Evolutionary conservation across 2,329 filamentous ascomycete species (phyloP).

Genomic region (Zopfia rhizophila): DNA sequence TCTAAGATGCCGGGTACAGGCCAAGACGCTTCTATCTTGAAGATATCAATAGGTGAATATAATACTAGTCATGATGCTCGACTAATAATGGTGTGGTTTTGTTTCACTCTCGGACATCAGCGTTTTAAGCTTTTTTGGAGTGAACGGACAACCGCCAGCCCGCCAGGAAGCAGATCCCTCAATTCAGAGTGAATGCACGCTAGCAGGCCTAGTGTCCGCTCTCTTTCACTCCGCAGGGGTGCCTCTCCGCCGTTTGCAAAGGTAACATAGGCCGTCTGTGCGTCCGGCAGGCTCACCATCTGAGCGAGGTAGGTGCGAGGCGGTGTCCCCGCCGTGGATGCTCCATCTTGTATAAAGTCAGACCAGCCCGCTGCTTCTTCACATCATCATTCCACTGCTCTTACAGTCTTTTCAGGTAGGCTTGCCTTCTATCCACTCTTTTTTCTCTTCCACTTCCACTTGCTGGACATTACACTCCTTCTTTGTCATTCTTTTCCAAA

Average conservation of each 20-base stretch:
- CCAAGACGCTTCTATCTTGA: conserved; percentile 10
- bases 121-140: conserved; percentile 21
- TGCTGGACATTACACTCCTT: conserved; percentile 24
- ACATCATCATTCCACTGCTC: conserved; percentile 13
- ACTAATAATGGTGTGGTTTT: conserved; percentile 24
- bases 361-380: neutral
- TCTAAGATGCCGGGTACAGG: conserved; percentile 20
- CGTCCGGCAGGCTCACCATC: conserved; percentile 16
- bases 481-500: conserved; percentile 4
- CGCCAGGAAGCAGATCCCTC: conserved; percentile 15
- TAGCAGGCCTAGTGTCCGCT: conserved; percentile 23
- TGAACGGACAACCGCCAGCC: conserved; percentile 24
- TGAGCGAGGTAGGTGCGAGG: conserved; percentile 9
- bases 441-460: conserved; percentile 23
- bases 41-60: conserved; percentile 12
- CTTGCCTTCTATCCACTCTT: conserved; percentile 32
- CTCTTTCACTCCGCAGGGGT: conserved; percentile 22
- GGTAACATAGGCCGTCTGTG: conserved; percentile 18
- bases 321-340: neutral
- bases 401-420: conserved; percentile 24
- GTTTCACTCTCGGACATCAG: conserved; percentile 32
- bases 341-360: conserved; percentile 14
- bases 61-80: conserved; percentile 11
- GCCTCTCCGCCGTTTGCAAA: conserved; percentile 14
- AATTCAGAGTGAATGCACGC: too few species aligned